These are phyloP conservation scores for Macrocybe gigantea DNA, from an alignment of 768 basidiomycete species.

Conservation along the genomic window DNA sequence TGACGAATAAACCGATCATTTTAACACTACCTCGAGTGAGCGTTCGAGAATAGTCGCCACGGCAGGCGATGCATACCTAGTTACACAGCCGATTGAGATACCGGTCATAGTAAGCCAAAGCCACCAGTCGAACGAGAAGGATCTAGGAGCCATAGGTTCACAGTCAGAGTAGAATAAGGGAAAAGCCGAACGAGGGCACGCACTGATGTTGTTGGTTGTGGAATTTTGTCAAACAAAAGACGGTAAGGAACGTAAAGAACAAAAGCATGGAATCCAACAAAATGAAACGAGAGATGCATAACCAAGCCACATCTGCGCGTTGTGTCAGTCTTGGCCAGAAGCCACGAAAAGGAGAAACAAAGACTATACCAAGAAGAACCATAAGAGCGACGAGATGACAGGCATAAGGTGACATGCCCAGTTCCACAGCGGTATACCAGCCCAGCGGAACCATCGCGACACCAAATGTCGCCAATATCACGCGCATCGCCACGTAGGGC, in stretches of 20 bases:
- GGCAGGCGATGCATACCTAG: conserved; percentile 48
- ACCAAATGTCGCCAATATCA: conserved; percentile 91
- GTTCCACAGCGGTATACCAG: conserved; percentile 94
- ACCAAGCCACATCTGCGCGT: conserved; percentile 86
- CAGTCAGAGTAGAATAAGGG: conserved; percentile 4
- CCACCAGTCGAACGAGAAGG: conserved; percentile 98
- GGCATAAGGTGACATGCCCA: conserved; percentile 86
- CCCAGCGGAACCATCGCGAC: conserved; percentile 93
- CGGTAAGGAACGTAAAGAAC: conserved; percentile 97
- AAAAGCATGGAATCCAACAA: conserved; percentile 98
- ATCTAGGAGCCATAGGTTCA: conserved; percentile 32
- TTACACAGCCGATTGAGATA: conserved; percentile 92
- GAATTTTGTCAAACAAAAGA: conserved; percentile 93
- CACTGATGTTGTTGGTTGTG: conserved; percentile 95
- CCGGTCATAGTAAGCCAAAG: conserved; percentile 91
- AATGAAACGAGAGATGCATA: conserved; percentile 95
- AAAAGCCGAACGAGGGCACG: conserved; percentile 20
- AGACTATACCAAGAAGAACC: conserved; percentile 72
- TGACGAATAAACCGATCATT: conserved; percentile 94
- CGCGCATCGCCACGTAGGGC: conserved; percentile 92
- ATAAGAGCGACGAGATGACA: conserved; percentile 91
- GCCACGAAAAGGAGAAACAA: conserved; percentile 16
- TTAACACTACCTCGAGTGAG: conserved; percentile 61
- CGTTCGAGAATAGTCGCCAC: not conserved
- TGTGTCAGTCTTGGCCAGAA: not conserved